A percentile compares a stretch with the other conserved stretches of the same genome.
phyloP scores from a whole-genome alignment of 2,329 filamentous ascomycete genomes.

The Fusarium sp. region DNA sequence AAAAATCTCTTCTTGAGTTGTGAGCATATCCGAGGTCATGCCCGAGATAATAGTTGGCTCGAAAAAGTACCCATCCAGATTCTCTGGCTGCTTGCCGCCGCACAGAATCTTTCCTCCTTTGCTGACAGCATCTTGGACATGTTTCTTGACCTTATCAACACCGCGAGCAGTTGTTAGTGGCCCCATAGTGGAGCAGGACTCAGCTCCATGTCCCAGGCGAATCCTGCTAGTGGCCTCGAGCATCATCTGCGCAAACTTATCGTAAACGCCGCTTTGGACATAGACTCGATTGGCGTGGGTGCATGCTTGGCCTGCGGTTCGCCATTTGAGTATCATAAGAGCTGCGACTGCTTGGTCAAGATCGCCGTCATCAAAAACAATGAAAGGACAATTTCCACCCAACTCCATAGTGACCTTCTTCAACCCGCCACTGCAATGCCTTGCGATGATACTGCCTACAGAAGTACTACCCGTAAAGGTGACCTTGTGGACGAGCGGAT shows the following conservation, averaged over 20 bases:
- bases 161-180: conserved; percentile 9
- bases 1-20: conserved; percentile 27
- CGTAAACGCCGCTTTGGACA: conserved; percentile 67
- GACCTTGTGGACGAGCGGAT: conserved; percentile 66
- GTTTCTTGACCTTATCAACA: background rate
- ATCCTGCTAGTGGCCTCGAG: background rate
- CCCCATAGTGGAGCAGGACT: background rate
- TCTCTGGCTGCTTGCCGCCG: background rate
- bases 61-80: conserved; percentile 9
- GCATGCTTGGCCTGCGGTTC: conserved; percentile 77
- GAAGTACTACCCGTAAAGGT: conserved; percentile 80
- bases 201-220: background rate
- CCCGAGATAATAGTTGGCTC: conserved; percentile 16
- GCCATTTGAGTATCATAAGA: conserved; percentile 62
- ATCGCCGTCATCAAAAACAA: conserved; percentile 75
- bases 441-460: conserved; percentile 73
- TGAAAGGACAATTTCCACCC: conserved; percentile 74
- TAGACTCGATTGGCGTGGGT: conserved; percentile 69
- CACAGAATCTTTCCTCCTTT: background rate
- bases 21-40: conserved; percentile 9
- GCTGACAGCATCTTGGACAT: conserved; percentile 11
- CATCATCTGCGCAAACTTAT: conserved; percentile 41
- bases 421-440: conserved; percentile 67
- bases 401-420: conserved; percentile 76
- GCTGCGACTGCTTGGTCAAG: background rate